A percentile compares a stretch with the other conserved stretches of the same genome.
Evolutionary conservation across 306 rosid species (phyloP).

Genomic region (Comarum palustre): DNA sequence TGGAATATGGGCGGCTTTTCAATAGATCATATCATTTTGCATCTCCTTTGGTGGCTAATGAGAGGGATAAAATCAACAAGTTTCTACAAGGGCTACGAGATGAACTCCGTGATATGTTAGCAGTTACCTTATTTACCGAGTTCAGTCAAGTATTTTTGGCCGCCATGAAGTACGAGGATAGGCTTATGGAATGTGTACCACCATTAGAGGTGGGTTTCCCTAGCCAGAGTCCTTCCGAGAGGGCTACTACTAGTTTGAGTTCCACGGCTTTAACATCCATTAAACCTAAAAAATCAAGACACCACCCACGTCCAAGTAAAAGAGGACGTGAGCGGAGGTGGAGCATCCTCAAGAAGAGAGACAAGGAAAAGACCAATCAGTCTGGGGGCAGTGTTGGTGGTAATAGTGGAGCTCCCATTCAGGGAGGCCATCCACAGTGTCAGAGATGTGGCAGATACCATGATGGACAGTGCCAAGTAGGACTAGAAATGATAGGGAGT

Average conservation of each 20-base stretch:
- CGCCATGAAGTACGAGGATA: neutral
- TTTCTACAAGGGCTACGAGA: neutral
- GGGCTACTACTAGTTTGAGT: neutral
- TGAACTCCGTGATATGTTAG: neutral
- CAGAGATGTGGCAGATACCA: no score
- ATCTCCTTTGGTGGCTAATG: neutral
- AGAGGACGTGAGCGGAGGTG: no score
- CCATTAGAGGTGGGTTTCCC: neutral
- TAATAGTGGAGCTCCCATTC: no score
- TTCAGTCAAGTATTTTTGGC: neutral
- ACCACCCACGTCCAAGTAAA: no score
- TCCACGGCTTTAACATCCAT: neutral
- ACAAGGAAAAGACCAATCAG: no score
- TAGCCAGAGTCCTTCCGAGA: neutral
- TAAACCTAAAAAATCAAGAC: no score
- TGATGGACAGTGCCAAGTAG: no score
- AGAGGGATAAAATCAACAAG: neutral
- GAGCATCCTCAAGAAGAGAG: no score
- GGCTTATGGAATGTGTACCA: neutral
- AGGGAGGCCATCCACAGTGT: no score
- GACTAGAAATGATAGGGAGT: no score
- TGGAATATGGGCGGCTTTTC: neutral
- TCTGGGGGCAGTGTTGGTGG: no score
- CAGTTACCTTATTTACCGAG: neutral
- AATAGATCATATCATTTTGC: neutral